Percentiles rank a stretch among this genome's conserved stretches.
These are phyloP conservation scores for Lumnitzera racemosa DNA, from an alignment of 345 rosid species.

Conservation along the genomic window DNA sequence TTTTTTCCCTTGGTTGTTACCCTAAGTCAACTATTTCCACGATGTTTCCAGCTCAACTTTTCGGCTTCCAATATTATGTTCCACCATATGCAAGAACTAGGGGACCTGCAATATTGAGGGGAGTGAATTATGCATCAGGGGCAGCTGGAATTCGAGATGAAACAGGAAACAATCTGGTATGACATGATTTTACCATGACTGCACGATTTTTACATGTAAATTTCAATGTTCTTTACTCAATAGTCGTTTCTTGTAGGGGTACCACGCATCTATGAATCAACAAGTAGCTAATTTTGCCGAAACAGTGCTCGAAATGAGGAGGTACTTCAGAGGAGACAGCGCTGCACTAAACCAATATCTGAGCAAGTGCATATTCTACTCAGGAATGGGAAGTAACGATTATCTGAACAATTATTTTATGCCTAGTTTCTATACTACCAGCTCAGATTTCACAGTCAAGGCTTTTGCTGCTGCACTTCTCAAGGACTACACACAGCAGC, in stretches of 20 bases:
- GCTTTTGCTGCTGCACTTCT: constrained; percentile 62
- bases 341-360: constrained; percentile 41
- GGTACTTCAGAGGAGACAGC: constrained; percentile 58
- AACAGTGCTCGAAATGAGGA: constrained; percentile 45
- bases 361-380: constrained; percentile 59
- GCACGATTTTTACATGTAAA: neutral
- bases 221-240: neutral
- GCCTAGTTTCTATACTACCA: constrained; percentile 62
- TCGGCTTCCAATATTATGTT: constrained; percentile 57
- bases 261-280: constrained; percentile 65
- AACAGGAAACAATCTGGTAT: constrained; percentile 81
- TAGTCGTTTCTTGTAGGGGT: constrained; percentile 36
- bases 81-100: constrained; percentile 57
- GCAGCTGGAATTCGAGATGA: constrained; percentile 90
- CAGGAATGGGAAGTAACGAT: constrained; percentile 87
- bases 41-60: constrained; percentile 48
- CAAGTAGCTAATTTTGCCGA: constrained; percentile 40
- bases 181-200: neutral
- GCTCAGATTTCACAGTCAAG: constrained; percentile 39
- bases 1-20: too few species aligned
- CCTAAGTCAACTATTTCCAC: too few species aligned
- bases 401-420: constrained; percentile 87
- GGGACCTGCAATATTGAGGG: constrained; percentile 43
- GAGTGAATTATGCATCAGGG: constrained; percentile 84
- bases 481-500: constrained; percentile 59